These are phyloP conservation scores for Pholiota conissans DNA, from an alignment of 768 basidiomycete species.

Conservation along the genomic window DNA sequence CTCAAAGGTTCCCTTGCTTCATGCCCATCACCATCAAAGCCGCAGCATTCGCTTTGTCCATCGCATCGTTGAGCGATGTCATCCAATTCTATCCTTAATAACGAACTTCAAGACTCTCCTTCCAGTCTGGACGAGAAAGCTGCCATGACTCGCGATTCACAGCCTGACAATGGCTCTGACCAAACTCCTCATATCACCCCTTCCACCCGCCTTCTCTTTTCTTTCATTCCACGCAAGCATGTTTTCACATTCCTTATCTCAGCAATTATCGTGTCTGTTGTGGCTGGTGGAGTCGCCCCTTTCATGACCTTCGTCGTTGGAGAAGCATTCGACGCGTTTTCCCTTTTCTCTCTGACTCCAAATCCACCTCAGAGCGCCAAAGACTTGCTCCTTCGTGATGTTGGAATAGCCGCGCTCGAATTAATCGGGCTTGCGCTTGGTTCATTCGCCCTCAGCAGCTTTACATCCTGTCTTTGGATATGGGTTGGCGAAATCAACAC, in stretches of 20 bases:
- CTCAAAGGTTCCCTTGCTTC: too few species aligned
- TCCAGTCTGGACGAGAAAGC: too few species aligned
- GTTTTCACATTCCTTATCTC: constrained; percentile 60
- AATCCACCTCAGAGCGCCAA: constrained; percentile 39
- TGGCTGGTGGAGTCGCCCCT: constrained; percentile 72
- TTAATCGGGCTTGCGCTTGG: constrained; percentile 67
- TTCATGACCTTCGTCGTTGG: constrained; percentile 87
- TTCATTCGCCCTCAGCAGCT: constrained; percentile 68
- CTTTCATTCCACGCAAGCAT: constrained; percentile 59
- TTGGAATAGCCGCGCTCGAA: constrained; percentile 63
- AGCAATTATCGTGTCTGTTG: constrained; percentile 58
- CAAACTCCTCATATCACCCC: background rate
- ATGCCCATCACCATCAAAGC: too few species aligned
- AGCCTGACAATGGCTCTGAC: background rate
- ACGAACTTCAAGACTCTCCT: too few species aligned
- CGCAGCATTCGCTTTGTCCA: too few species aligned
- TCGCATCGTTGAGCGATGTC: too few species aligned
- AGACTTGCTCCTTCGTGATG: constrained; percentile 50
- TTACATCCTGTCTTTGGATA: constrained; percentile 83
- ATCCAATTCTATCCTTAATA: too few species aligned
- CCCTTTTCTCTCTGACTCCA: constrained; percentile 52
- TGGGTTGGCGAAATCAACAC: constrained; percentile 83
- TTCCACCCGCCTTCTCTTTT: constrained; percentile 65
- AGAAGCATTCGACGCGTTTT: constrained; percentile 73
- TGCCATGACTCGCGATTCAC: too few species aligned